These are phyloP conservation scores for Herpetospermum pedunculosum DNA, from an alignment of 306 rosid genomes.

Conservation along the genomic window DNA sequence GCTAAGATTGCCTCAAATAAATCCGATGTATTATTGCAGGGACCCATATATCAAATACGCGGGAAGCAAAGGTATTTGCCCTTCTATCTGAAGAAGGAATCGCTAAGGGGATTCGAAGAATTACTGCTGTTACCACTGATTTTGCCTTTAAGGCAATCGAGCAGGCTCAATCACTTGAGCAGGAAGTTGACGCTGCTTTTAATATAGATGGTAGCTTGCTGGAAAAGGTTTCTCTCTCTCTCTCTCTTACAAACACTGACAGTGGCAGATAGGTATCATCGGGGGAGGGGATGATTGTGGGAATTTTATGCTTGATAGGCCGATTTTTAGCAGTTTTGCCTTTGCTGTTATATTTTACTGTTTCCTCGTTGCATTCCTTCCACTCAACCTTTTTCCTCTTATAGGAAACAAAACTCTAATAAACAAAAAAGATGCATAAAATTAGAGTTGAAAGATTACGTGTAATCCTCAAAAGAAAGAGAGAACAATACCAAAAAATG, in stretches of 20 bases:
- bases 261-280: background rate
- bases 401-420: background rate
- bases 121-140: slow-evolving; percentile 88
- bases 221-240: slow-evolving; percentile 56
- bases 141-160: slow-evolving; percentile 52
- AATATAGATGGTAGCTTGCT: slow-evolving; percentile 52
- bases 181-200: slow-evolving; percentile 57
- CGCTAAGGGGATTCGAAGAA: slow-evolving; percentile 89
- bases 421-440: background rate
- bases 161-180: slow-evolving; percentile 57
- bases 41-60: slow-evolving; percentile 81
- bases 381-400: background rate
- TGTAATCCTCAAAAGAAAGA: background rate
- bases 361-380: background rate
- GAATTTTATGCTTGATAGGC: background rate
- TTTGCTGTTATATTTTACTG: background rate
- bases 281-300: background rate
- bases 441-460: background rate
- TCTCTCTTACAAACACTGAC: background rate
- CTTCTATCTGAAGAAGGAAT: slow-evolving; percentile 95
- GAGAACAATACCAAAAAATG: background rate
- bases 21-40: slow-evolving; percentile 34
- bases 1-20: slow-evolving; percentile 12
- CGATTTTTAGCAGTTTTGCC: background rate
- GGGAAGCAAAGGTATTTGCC: slow-evolving; percentile 90